Base-by-base conservation (phyloP, 805 yeast genomes). In the Starmerella bombicola region DNA sequence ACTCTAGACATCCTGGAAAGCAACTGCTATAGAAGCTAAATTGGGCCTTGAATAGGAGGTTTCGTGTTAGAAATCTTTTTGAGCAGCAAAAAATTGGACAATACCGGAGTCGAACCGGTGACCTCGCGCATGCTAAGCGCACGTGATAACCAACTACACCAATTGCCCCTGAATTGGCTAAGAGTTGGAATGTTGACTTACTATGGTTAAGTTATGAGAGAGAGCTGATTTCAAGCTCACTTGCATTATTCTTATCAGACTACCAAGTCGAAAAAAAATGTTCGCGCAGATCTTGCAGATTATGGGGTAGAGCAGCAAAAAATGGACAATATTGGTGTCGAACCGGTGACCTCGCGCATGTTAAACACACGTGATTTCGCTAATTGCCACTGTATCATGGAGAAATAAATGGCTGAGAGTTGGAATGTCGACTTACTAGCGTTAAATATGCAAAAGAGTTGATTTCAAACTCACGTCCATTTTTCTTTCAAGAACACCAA, bases 51-150 rank as follows among this genome's bases (percentile, higher is more conserved):
- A 24, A 24, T 24, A 10, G 28, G 28, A 24, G 13, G 13, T 24
- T 24, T 9, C 28, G 28, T 10, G 28, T 24, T 13, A 9, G 13
- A 13, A 9, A 24, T 10, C 28, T 9, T 10, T 24, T n/a, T n/a
- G n/a, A n/a, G n/a, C n/a, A n/a, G n/a, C 40, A 36, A 42, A 42
- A 47, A 38, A 30, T 5, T 48, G 51, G 51, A 48, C 51, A 47
- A 48, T 42, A 48, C 51, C 51, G 51, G 51, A 48, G 47, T 48
- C 51, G 51, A 48, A 48, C 51, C 51, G 51, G 51, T 44, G 51
- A 48, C 51, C 51, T 48, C 51, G 51, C 50, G 51, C 51, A 48
- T 48, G 51, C 51, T 48, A 48, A 48, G 51, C 51, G 50, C 51
- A 48, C 50, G 51, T 48, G 51, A 48, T 48, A 48, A 48, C 51